Base-by-base conservation (phyloP, 1,284 basidiomycete genomes). In the Paramarasmius palmivorus region DNA sequence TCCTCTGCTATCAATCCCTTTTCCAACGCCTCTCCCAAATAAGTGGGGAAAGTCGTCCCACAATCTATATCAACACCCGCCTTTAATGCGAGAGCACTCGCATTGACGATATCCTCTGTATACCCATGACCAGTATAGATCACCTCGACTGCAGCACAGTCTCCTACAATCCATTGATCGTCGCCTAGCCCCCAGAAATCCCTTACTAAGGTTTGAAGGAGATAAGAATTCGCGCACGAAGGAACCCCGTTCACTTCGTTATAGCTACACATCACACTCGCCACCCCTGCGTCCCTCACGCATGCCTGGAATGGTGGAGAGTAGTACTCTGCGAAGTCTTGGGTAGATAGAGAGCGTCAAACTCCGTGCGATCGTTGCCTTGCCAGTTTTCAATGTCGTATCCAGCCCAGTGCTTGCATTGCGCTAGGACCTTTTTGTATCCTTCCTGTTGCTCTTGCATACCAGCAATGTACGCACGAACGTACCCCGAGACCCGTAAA, bases 191-290 rank as follows among this genome's bases (percentile, higher is more conserved):
- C 76, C 74, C 76, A 83, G 49, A 69, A 68, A 51, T 80, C 78
- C n/a, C 81, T 68, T 17, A 82, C 63, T 20, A 84, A 63, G 35
- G 71, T 68, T 59, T 82, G 78, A 36, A 84, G 67, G 29, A 84
- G 66, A 61, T 75, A 83, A 3, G 72, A 68, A 61, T 71, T 75
- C 9, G 78, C 80, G 59, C 81, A 84, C 1, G 77, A 70, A 7
- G 82, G 81, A 32, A 83, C 64, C 1, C 81, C 82, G 56, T 84
- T 83, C n/a, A 84, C 79, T 10, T 79, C 75, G 57, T 83, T 83
- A 60, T 84, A 84, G 53, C 75, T 78, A 68, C 81, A 84, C 81
- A 84, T 84, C 32, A 82, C 70, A 32, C 76, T 77, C 1, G 71
- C 78, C 38, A 79, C 82, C 57, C 79, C 78, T 14, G 81, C 81